These are phyloP conservation scores for Phytopythium mirpurense DNA, from an alignment of 352 stramenopile genomes.

Conservation along the genomic window DNA sequence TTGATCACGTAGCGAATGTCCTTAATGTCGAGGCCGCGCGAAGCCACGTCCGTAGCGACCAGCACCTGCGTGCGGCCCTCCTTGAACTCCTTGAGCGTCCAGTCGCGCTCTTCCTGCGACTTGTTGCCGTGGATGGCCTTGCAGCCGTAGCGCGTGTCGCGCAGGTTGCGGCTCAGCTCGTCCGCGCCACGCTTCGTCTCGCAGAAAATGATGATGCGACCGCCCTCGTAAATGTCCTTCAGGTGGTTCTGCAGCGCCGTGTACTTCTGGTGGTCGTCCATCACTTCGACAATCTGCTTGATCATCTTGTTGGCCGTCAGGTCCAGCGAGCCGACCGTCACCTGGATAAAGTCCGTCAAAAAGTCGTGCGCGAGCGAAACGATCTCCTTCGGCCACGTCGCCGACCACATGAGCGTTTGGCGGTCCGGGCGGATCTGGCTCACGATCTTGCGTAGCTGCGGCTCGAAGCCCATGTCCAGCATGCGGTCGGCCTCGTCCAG, in stretches of 20 bases:
- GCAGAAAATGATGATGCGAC: slow-evolving; percentile 98
- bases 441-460: slow-evolving; percentile 94
- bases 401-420: slow-evolving; percentile 99
- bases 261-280: slow-evolving; percentile 96
- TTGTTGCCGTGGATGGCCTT: slow-evolving; percentile 99
- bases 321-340: slow-evolving; percentile 93
- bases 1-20: slow-evolving; percentile 99
- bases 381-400: slow-evolving; percentile 99
- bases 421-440: slow-evolving; percentile 96
- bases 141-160: slow-evolving; percentile 91
- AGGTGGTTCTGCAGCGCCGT: slow-evolving; percentile 80
- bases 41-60: slow-evolving; percentile 99
- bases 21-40: slow-evolving; percentile 98
- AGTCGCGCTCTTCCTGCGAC: slow-evolving; percentile 96
- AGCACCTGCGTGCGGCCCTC: slow-evolving; percentile 92
- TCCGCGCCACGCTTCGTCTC: slow-evolving; percentile 99
- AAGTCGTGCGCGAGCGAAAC: slow-evolving; percentile 96
- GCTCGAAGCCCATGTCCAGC: slow-evolving; percentile 95
- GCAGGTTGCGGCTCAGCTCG: slow-evolving; percentile 93
- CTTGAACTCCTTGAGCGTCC: slow-evolving; percentile 97
- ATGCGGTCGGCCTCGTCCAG: slow-evolving; percentile 98
- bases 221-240: slow-evolving; percentile 85
- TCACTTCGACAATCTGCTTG: slow-evolving; percentile 96
- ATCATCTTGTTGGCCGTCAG: slow-evolving; percentile 98
- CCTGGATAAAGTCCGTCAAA: slow-evolving; percentile 96